Evolutionary conservation across 768 basidiomycete species (phyloP), one percentile per base, ranked within the genome.

Genomic region (Phanerochaete sordida): DNA sequence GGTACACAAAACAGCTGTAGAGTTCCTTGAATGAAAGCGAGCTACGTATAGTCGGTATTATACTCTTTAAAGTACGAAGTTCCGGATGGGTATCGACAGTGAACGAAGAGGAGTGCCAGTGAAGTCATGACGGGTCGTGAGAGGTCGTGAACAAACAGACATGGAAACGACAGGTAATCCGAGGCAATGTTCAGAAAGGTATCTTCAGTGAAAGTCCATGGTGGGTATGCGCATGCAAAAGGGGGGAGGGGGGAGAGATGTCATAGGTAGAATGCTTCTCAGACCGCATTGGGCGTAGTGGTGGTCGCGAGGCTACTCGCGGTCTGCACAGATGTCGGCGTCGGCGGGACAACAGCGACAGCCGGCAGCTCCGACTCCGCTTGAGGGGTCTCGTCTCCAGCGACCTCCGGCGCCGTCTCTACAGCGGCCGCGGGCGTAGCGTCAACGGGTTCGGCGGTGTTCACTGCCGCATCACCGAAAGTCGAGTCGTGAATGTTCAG

Each of bases 71-170:
- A 16, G 30, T 47, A 37, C 21, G 13, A 27, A 37, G 30, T 43
- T 16, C 43, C 50, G 28, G 44, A 28, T 27, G 52, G 53, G 58
- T 60, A 60, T 60, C 58, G 16, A 60, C 39, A 53, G 21, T 5
- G 37, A 26, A 43, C 5, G 6, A 50, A 3, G 44, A 33, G 39
- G 13, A 46, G 27, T 12, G 28, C 48, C 5, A 21, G 57, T 2
- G 48, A 27, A n/a, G 30, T 56, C 55, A 30, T 62, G 43, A 52
- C 15, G 9, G 33, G 62, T 59, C 62, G 62, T 63, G 48, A 63
- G 8, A 26, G 48, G 54, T 53, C 59, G 26, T 60, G 28, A 43
- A 19, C 33, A 13, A 16, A 62, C 39, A 43, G 19, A 54, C 21
- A 39, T 8, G 23, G 37, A 24, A 39, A 39, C 23, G 39, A 43